phyloP scores from a whole-genome alignment of 1,139 yeast genomes.

The Suhomyces atakaporum region DNA sequence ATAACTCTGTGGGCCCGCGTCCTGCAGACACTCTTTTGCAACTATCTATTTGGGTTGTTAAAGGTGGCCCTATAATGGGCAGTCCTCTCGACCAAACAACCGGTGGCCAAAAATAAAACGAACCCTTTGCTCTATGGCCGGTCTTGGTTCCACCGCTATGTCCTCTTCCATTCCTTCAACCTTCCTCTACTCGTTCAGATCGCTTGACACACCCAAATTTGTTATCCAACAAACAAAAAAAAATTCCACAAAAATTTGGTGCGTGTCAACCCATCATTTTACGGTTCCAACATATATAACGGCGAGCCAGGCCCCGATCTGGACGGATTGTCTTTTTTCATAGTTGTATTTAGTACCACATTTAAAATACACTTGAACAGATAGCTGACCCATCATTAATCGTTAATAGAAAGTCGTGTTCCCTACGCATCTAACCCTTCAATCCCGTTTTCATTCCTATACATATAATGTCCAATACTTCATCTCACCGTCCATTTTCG shows the following conservation, averaged over 20 bases:
- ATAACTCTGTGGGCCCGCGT: neutral
- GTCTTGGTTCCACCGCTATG: neutral
- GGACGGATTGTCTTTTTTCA: slow-evolving; percentile 5
- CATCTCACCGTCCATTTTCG: slow-evolving; percentile 64
- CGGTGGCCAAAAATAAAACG: too few relatives aligned
- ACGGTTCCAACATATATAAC: slow-evolving; percentile 6
- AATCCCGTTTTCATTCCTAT: slow-evolving; percentile 12
- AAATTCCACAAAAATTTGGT: slow-evolving; percentile 7
- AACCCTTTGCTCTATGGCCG: too few relatives aligned
- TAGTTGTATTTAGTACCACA: slow-evolving; percentile 11
- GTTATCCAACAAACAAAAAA: slow-evolving; percentile 10
- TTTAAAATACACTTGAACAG: slow-evolving; percentile 8
- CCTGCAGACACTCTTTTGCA: slow-evolving; percentile 4
- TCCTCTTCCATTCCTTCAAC: neutral
- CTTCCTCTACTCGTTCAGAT: too few relatives aligned
- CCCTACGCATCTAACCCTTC: neutral
- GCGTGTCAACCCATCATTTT: slow-evolving; percentile 13
- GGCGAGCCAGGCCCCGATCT: slow-evolving; percentile 1
- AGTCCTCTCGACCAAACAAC: too few relatives aligned
- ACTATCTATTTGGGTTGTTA: slow-evolving; percentile 5
- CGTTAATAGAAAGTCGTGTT: slow-evolving; percentile 1
- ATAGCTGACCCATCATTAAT: neutral
- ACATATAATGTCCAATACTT: slow-evolving; percentile 22
- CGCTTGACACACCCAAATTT: slow-evolving; percentile 1
- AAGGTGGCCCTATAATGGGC: too few relatives aligned